These are phyloP conservation scores for Fomitopsis pulvina DNA, from an alignment of 768 basidiomycete genomes.

Conservation along the genomic window DNA sequence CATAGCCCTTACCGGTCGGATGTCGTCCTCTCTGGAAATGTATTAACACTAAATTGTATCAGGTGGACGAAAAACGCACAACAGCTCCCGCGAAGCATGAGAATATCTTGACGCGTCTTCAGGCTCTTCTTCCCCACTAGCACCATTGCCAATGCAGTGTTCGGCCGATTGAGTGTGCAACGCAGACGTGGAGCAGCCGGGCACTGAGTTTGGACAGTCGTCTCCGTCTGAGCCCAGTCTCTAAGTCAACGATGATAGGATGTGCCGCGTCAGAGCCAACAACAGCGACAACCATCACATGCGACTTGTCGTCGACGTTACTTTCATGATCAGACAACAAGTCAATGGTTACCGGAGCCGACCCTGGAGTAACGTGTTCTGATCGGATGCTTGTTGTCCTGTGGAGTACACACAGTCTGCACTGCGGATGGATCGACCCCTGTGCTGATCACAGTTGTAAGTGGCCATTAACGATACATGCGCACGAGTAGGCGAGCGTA, in stretches of 20 bases:
- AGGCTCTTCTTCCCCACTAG: too few species aligned
- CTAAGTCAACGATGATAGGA: background rate
- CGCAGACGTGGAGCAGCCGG: too few species aligned
- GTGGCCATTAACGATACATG: background rate
- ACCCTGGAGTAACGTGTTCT: background rate
- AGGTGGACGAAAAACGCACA: too few species aligned
- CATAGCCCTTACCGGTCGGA: too few species aligned
- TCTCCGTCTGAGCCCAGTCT: background rate
- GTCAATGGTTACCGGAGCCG: background rate
- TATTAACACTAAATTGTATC: too few species aligned
- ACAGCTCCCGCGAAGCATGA: too few species aligned
- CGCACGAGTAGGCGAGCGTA: background rate
- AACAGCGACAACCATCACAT: background rate
- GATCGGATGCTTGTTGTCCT: background rate
- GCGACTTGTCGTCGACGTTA: background rate
- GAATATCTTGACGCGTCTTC: too few species aligned
- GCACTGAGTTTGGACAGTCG: background rate
- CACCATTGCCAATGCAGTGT: too few species aligned
- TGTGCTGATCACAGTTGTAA: too few species aligned
- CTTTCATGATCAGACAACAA: constrained; percentile 1
- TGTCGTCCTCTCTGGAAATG: too few species aligned
- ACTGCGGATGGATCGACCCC: constrained; percentile 9
- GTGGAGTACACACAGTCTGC: constrained; percentile 3
- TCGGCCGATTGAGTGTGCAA: too few species aligned
- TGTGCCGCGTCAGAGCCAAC: background rate